These are phyloP conservation scores for Cercospora beticola DNA, from an alignment of 2,329 filamentous ascomycete genomes.

Conservation along the genomic window DNA sequence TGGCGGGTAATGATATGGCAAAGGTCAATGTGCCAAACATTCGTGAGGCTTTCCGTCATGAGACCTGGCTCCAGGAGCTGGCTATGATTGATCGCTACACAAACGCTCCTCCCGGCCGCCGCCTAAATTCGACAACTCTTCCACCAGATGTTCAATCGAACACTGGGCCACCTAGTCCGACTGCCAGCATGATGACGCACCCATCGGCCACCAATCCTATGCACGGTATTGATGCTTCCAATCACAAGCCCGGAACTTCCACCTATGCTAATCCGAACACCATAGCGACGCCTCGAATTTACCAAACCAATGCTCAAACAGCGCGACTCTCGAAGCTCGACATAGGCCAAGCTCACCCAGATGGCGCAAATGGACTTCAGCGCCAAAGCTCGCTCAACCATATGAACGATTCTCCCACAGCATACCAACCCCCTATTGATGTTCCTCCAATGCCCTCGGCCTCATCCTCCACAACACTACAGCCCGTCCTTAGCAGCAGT, in stretches of 20 bases:
- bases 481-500: conserved; percentile 49
- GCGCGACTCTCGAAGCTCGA: conserved; percentile 40
- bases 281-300: conserved; percentile 33
- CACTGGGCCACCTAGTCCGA: conserved; percentile 37
- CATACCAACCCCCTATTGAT: conserved; percentile 11
- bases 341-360: conserved; percentile 32
- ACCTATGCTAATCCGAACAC: conserved; percentile 29
- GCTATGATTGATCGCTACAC: conserved; percentile 62
- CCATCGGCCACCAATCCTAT: conserved; percentile 40
- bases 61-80: conserved; percentile 80
- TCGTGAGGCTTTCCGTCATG: conserved; percentile 82
- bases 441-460: conserved; percentile 14
- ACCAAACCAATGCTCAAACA: conserved; percentile 37
- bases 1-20: conserved; percentile 83
- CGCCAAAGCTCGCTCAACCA: conserved; percentile 7
- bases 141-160: conserved; percentile 25
- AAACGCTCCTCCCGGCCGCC: conserved; percentile 21
- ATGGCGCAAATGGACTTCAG: conserved; percentile 20
- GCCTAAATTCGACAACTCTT: conserved; percentile 34
- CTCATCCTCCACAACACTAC: conserved; percentile 34
- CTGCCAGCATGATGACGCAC: conserved; percentile 43
- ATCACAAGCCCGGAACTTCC: conserved; percentile 18
- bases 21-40: conserved; percentile 97
- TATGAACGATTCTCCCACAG: conserved; percentile 17
- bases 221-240: conserved; percentile 25